Percentiles rank a stretch among this genome's conserved stretches.
Conservation (phyloP, 257 asterid species). For the Petrea volubilis region DNA sequence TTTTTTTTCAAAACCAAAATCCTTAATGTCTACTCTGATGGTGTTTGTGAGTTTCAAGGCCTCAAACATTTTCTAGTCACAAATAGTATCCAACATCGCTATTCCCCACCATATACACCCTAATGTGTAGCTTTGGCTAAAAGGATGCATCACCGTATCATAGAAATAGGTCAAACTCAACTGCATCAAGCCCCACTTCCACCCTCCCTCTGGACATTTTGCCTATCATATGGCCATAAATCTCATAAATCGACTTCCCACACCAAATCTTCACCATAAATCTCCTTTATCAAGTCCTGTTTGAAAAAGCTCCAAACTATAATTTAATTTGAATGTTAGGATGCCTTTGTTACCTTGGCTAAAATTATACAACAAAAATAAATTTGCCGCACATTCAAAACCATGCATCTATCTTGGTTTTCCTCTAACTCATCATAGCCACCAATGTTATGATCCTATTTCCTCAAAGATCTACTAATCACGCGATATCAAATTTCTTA, state of each 20-base stretch:
- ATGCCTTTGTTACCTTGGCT: not conserved
- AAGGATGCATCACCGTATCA: not conserved
- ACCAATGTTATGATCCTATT: not conserved
- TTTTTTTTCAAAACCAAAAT: not conserved
- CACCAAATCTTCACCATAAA: too few species aligned
- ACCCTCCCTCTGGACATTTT: too few species aligned
- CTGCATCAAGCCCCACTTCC: too few species aligned
- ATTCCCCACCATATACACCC: too few species aligned
- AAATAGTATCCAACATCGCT: not conserved
- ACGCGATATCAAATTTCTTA: not conserved
- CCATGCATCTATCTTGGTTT: not conserved
- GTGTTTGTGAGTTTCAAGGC: not conserved
- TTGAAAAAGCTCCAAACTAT: not conserved
- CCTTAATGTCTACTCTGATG: not conserved
- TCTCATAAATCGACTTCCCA: too few species aligned
- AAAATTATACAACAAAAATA: not conserved
- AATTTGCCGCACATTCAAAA: not conserved
- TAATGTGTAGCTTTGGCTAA: not conserved
- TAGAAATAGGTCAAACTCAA: not conserved
- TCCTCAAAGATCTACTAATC: not conserved
- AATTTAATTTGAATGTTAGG: too few species aligned
- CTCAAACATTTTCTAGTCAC: not conserved
- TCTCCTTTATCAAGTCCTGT: not conserved
- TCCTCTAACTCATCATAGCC: not conserved
- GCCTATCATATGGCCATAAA: too few species aligned